Percentiles rank a stretch among this genome's conserved stretches.
Evolutionary conservation across 352 stramenopile genomes (phyloP).

Genomic region (Saprolegnia diclina): DNA sequence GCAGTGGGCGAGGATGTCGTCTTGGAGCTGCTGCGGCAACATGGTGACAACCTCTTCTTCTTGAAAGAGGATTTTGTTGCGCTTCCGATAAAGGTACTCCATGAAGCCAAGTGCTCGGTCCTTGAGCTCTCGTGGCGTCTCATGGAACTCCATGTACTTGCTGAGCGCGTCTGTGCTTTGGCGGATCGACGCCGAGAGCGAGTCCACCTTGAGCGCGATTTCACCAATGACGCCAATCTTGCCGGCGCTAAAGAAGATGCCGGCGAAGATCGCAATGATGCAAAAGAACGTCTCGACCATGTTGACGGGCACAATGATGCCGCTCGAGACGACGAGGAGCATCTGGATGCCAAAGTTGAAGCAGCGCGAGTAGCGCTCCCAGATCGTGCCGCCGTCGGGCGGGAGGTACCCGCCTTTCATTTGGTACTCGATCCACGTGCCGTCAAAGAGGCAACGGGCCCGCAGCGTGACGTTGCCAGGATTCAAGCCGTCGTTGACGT

Average conservation of each 20-base stretch:
- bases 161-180: conserved; percentile 22
- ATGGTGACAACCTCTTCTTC: conserved; percentile 24
- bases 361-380: conserved; percentile 25
- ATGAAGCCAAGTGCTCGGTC: conserved; percentile 26
- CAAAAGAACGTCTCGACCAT: conserved; percentile 28
- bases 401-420: conserved; percentile 25
- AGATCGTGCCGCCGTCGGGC: conserved; percentile 20
- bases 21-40: conserved; percentile 20
- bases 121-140: not conserved
- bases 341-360: conserved; percentile 29
- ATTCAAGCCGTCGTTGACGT: not conserved
- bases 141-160: conserved; percentile 26
- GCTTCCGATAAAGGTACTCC: conserved; percentile 26
- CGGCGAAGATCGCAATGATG: conserved; percentile 26
- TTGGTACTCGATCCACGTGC: conserved; percentile 29
- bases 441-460: conserved; percentile 16
- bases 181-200: conserved; percentile 22
- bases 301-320: conserved; percentile 27
- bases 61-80: conserved; percentile 20
- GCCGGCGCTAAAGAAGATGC: conserved; percentile 26
- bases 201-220: conserved; percentile 23
- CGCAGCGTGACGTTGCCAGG: not conserved
- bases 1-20: conserved; percentile 19
- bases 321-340: conserved; percentile 25
- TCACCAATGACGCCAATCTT: conserved; percentile 28